A percentile compares a stretch with the other conserved stretches of the same genome.
Evolutionary conservation across 2,329 filamentous ascomycete genomes (phyloP).

Genomic region (Hortaea werneckii): DNA sequence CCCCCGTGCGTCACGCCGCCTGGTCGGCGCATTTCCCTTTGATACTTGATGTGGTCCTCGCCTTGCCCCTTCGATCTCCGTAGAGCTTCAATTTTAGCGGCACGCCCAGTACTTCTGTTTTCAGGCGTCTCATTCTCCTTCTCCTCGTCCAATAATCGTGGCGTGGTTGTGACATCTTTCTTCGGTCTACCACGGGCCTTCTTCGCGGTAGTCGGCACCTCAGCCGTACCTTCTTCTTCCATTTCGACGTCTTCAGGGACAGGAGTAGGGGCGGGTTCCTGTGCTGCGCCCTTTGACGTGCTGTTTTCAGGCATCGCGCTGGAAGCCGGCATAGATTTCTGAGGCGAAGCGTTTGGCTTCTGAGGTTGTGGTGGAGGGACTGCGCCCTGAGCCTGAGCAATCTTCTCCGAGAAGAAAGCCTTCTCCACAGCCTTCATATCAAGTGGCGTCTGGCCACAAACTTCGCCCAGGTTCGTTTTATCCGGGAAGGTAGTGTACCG

Average conservation of each 20-base stretch:
- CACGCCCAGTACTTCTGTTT: slow-evolving; percentile 60
- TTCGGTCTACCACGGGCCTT: slow-evolving; percentile 15
- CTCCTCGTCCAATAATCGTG: slow-evolving; percentile 29
- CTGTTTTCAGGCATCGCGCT: slow-evolving; percentile 5
- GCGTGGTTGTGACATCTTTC: slow-evolving; percentile 19
- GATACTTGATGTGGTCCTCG: slow-evolving; percentile 77
- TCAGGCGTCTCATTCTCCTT: slow-evolving; percentile 82
- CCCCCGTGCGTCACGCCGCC: slow-evolving; percentile 55
- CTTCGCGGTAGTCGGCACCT: slow-evolving; percentile 5
- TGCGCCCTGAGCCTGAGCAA: slow-evolving; percentile 15
- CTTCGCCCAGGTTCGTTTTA: slow-evolving; percentile 82
- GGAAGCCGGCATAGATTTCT: slow-evolving; percentile 13
- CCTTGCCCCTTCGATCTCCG: slow-evolving; percentile 66
- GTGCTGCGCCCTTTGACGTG: not conserved
- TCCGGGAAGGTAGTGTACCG: slow-evolving; percentile 80
- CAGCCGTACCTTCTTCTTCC: slow-evolving; percentile 12
- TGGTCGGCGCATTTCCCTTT: slow-evolving; percentile 83
- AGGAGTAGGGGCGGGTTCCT: slow-evolving; percentile 5
- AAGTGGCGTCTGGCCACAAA: slow-evolving; percentile 80
- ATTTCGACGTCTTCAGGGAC: slow-evolving; percentile 13
- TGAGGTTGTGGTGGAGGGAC: not conserved
- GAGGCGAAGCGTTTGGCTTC: slow-evolving; percentile 5
- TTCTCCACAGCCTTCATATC: slow-evolving; percentile 64
- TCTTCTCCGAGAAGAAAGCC: slow-evolving; percentile 44
- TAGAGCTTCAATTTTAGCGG: slow-evolving; percentile 79